Base-by-base conservation (phyloP, 257 asterid genomes). In the Anisodus acutangulus region DNA sequence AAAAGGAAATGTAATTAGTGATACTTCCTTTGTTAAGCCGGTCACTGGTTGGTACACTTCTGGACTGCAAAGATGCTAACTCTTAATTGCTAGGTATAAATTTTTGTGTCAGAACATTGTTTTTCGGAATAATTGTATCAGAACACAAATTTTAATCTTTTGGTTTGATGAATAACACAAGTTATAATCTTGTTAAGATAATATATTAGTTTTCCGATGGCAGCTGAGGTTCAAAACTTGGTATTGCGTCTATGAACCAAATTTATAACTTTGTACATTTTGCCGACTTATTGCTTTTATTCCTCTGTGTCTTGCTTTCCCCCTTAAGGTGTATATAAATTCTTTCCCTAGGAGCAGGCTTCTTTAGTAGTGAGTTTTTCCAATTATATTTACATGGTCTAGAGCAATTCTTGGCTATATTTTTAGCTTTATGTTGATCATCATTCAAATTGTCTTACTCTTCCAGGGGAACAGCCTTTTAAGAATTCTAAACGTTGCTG, bases 401-500 rank as follows among this genome's bases (percentile, higher is more conserved):
- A 43, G 55, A 70, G 55, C 45, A 22, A 6, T 76, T 51, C 45
- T 51, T 51, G 47, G 62, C 11, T 26, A 51, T 12, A 76, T 51
- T 19, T 58, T 39, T 26, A 58, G 6, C 57, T 6, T 53, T 78
- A 68, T 49, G 57, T 82, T 82, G 80, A 69, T 68, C 79, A 39
- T 76, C 31, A 35, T 8, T 31, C 17, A 9, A 31, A 53, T 78
- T 72, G 69, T 86, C 49, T 60, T 83, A 62, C 39, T 85, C 54
- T 87, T 79, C 83, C 88, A 95, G 99, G 99, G 98, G 51, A 92
- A 94, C 88, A 93, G 94, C 85, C 97, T 94, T 64, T 88, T 87
- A 87, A 93, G 99, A 88, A 91, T 94, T 87, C 85, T 94, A 89
- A 84, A 91, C 60, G 97, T 95, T 89, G 99, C 99, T 84, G 94